Evolutionary conservation across 768 basidiomycete species (phyloP).

Genomic region (Porphyrellus cyaneotinctus): DNA sequence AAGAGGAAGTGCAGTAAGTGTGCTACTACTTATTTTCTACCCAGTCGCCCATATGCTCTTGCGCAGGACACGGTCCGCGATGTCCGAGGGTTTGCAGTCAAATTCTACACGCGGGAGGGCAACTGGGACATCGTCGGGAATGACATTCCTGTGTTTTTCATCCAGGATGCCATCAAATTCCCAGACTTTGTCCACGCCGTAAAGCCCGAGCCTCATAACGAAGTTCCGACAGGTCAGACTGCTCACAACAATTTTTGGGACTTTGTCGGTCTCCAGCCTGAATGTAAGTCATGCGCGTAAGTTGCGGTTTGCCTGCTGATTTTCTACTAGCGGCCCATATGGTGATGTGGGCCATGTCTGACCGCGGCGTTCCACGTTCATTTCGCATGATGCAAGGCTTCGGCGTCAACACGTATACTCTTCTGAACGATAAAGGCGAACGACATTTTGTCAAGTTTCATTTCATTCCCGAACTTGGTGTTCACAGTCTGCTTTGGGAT

Average conservation of each 20-base stretch:
- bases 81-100: conserved; percentile 80
- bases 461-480: conserved; percentile 76
- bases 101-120: conserved; percentile 81
- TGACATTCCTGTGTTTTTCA: conserved; percentile 78
- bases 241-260: conserved; percentile 91
- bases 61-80: conserved; percentile 73
- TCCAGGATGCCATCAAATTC: conserved; percentile 81
- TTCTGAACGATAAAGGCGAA: conserved; percentile 63
- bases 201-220: conserved; percentile 82
- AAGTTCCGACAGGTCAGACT: conserved; percentile 62
- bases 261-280: conserved; percentile 67
- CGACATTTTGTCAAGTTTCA: conserved; percentile 88
- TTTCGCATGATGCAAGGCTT: conserved; percentile 89
- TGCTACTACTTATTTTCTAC: not conserved
- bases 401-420: conserved; percentile 81
- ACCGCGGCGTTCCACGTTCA: conserved; percentile 80
- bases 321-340: conserved; percentile 54
- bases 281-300: conserved; percentile 38
- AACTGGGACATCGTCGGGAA: conserved; percentile 90
- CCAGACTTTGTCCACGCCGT: conserved; percentile 83
- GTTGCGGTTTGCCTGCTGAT: conserved; percentile 9
- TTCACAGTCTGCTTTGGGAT: conserved; percentile 84
- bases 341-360: conserved; percentile 84
- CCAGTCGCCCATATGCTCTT: not conserved
- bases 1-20: conserved; percentile 72